phyloP scores from a whole-genome alignment of 108 stramenopile genomes.

The Fragilariopsis cylindrus region DNA sequence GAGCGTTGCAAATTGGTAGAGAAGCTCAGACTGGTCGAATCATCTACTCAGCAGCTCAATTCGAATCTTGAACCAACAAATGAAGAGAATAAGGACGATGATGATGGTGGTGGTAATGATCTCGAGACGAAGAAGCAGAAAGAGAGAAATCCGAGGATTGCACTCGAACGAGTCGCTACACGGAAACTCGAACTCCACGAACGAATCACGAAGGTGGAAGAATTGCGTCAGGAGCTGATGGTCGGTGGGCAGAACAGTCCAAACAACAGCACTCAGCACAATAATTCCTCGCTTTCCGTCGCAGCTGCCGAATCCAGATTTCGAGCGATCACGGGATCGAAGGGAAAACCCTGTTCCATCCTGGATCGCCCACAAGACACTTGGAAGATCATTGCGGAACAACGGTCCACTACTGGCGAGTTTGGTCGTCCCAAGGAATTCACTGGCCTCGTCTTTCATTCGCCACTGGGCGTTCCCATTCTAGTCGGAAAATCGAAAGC shows the following conservation, averaged over 20 bases:
- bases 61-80: neutral
- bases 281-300: neutral
- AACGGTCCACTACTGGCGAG: neutral
- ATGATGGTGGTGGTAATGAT: neutral
- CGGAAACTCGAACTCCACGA: neutral
- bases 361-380: neutral
- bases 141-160: neutral
- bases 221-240: neutral
- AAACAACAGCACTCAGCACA: neutral
- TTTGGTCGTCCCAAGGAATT: slow-evolving; percentile 18
- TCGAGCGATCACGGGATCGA: neutral
- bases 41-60: neutral
- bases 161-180: neutral
- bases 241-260: neutral
- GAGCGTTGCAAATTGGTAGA: neutral
- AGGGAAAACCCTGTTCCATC: slow-evolving; percentile 3
- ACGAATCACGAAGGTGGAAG: neutral
- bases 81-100: too few relatives aligned
- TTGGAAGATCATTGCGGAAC: neutral
- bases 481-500: neutral
- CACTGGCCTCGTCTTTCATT: slow-evolving; percentile 10
- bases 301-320: neutral
- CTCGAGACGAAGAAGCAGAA: neutral
- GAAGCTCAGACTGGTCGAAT: neutral
- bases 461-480: slow-evolving; percentile 15